These are phyloP conservation scores for Orobanche coerulescens DNA, from an alignment of 257 asterid genomes.

Conservation along the genomic window DNA sequence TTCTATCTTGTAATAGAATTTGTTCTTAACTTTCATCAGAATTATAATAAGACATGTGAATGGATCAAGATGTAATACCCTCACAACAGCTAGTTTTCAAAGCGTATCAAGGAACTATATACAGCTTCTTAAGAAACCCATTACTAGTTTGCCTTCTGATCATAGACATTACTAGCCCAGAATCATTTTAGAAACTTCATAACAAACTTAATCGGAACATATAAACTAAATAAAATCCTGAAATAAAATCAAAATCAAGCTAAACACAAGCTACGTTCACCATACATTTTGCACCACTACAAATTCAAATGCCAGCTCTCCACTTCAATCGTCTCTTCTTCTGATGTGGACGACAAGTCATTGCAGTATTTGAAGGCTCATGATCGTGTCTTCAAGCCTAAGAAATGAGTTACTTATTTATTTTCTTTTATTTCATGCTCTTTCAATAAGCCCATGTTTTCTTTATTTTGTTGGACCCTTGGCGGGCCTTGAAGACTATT, in stretches of 20 bases:
- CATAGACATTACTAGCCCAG: background rate
- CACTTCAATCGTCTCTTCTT: background rate
- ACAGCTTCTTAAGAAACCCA: constrained; percentile 3
- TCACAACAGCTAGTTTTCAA: background rate
- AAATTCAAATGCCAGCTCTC: background rate
- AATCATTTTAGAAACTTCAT: background rate
- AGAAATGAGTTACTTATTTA: too few relatives aligned
- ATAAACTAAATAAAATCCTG: background rate
- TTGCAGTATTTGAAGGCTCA: too few relatives aligned
- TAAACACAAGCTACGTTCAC: background rate
- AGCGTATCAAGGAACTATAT: background rate
- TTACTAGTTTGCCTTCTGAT: background rate
- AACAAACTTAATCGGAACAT: background rate
- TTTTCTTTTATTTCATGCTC: too few relatives aligned
- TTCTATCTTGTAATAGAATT: background rate
- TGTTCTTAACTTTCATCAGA: background rate
- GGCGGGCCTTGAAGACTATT: too few relatives aligned
- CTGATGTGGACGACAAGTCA: too few relatives aligned
- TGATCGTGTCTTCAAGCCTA: too few relatives aligned
- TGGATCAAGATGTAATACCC: background rate
- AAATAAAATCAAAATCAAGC: background rate
- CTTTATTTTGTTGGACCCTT: too few relatives aligned
- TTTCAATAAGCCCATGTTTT: too few relatives aligned
- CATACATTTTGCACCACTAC: too few relatives aligned
- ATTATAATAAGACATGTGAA: background rate